Conservation (phyloP, 148 eudicot species). For the Dianthus caryophyllus region DNA sequence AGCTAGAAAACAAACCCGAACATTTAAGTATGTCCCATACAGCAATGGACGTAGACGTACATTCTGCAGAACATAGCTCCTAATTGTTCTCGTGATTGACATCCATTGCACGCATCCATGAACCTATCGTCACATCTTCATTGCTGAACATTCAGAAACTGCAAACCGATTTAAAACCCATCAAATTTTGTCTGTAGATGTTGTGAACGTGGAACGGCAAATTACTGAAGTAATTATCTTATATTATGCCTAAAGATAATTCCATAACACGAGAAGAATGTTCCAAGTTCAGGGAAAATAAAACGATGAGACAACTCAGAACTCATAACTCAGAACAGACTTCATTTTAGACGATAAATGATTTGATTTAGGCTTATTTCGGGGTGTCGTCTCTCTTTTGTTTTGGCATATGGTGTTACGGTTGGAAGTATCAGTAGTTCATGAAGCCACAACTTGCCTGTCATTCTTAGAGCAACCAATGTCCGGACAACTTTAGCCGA, state of each 20-base stretch:
- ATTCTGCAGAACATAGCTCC: conserved; percentile 58
- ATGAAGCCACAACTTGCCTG: conserved; percentile 52
- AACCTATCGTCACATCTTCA: conserved; percentile 91
- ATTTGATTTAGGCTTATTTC: background rate
- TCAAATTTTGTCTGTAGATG: background rate
- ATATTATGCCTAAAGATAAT: background rate
- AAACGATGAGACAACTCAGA: background rate
- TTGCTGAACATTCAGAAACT: conserved; percentile 96
- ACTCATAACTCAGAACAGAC: too few relatives aligned
- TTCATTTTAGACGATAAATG: background rate
- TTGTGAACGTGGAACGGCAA: background rate
- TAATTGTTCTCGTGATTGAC: conserved; percentile 78
- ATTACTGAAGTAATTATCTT: background rate
- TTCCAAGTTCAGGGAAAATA: background rate
- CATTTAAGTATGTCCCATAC: conserved; percentile 98
- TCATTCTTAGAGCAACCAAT: conserved; percentile 74
- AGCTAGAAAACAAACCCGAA: conserved; percentile 56
- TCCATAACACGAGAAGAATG: background rate
- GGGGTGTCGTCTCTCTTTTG: background rate
- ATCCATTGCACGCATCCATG: conserved; percentile 99
- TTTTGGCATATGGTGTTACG: background rate
- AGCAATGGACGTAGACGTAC: conserved; percentile 71
- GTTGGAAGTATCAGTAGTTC: background rate
- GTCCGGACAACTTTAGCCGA: conserved; percentile 90
- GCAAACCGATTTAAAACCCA: conserved; percentile 25